Evolutionary conservation across 805 yeast genomes (phyloP).

Genomic region (Teunomyces lycoperdinae): DNA sequence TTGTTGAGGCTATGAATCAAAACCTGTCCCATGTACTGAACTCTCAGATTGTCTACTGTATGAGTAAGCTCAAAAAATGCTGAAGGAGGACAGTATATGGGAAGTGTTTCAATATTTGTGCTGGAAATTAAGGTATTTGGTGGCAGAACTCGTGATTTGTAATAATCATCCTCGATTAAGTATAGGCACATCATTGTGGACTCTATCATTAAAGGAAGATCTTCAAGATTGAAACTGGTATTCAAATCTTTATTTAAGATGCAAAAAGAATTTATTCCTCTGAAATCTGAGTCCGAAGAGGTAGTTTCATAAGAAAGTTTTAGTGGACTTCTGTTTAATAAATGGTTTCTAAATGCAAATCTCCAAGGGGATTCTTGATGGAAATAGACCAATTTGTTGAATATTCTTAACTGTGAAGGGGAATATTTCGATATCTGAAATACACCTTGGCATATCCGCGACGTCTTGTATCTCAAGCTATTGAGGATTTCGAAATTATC

Average conservation of each 20-base stretch:
- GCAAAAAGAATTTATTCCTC: slow-evolving; percentile 26
- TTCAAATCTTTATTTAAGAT: slow-evolving; percentile 20
- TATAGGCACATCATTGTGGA: slow-evolving; percentile 41
- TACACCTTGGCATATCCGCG: slow-evolving; percentile 32
- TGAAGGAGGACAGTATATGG: slow-evolving; percentile 18
- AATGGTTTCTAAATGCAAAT: slow-evolving; percentile 23
- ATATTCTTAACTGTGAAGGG: slow-evolving; percentile 50
- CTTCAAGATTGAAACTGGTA: slow-evolving; percentile 19
- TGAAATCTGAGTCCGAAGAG: slow-evolving; percentile 6
- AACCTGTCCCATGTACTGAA: slow-evolving; percentile 48
- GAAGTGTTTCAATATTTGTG: slow-evolving; percentile 3
- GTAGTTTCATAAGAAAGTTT: slow-evolving; percentile 24
- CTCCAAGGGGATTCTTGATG: slow-evolving; percentile 33
- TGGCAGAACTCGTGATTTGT: not conserved
- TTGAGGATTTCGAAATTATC: slow-evolving; percentile 28
- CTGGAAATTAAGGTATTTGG: not conserved
- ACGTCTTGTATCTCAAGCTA: slow-evolving; percentile 25
- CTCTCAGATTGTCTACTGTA: not conserved
- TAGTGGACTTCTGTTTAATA: slow-evolving; percentile 23
- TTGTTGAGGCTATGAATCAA: slow-evolving; percentile 65
- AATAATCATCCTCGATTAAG: slow-evolving; percentile 22
- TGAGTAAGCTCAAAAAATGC: slow-evolving; percentile 7
- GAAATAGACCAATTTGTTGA: slow-evolving; percentile 52
- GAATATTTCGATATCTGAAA: slow-evolving; percentile 36
- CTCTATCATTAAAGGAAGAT: slow-evolving; percentile 34